These are phyloP conservation scores for Candida vaughaniae DNA, from an alignment of 805 yeast genomes.

Conservation along the genomic window DNA sequence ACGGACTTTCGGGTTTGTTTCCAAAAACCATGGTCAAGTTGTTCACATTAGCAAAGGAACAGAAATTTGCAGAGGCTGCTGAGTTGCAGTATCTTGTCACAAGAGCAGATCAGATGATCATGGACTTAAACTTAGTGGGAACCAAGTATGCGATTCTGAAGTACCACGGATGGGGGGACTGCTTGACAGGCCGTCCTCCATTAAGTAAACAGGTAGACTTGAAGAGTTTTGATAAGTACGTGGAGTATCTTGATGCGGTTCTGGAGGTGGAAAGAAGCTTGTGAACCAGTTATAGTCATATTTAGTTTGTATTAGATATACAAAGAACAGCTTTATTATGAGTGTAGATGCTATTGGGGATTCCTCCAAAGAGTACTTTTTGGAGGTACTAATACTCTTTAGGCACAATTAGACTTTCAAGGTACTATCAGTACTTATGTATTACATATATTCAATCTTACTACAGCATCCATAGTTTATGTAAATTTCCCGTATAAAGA, in stretches of 20 bases:
- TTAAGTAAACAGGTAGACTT: conserved; percentile 14
- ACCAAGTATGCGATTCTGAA: conserved; percentile 22
- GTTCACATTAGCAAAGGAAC: conserved; percentile 14
- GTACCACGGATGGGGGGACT: conserved; percentile 24
- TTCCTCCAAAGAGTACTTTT: too few species aligned
- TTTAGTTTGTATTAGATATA: too few species aligned
- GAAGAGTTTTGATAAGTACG: conserved; percentile 14
- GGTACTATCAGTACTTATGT: too few species aligned
- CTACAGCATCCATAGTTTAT: too few species aligned
- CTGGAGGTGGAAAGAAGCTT: conserved; percentile 13
- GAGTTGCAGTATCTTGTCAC: conserved; percentile 21
- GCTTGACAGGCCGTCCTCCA: conserved; percentile 30
- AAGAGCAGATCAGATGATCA: conserved; percentile 24
- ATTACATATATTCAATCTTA: too few species aligned
- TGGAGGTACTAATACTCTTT: too few species aligned
- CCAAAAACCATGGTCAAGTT: conserved; percentile 22
- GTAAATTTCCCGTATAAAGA: too few species aligned
- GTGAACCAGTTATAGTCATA: too few species aligned
- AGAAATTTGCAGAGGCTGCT: conserved; percentile 18
- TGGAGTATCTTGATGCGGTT: conserved; percentile 13
- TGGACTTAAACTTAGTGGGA: conserved; percentile 30
- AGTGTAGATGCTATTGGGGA: too few species aligned
- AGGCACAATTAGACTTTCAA: too few species aligned
- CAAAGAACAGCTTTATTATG: too few species aligned
- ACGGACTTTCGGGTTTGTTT: conserved; percentile 23